These are phyloP conservation scores for Euptelea pleiosperma DNA, from an alignment of 164 flowering plant species.

Conservation along the genomic window DNA sequence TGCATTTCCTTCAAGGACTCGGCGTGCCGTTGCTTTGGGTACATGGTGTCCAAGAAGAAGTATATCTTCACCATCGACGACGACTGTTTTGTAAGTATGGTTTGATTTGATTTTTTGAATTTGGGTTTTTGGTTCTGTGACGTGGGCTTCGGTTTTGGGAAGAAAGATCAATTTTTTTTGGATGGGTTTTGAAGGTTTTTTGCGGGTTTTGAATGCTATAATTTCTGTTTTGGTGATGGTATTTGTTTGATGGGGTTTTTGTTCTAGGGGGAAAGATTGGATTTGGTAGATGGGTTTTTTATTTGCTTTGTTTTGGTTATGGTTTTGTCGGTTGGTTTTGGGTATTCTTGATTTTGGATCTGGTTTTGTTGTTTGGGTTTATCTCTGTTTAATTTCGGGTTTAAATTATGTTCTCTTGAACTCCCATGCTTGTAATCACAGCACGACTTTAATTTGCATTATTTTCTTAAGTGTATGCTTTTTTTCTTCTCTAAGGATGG, in stretches of 20 bases:
- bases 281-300: too few relatives aligned
- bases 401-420: neutral
- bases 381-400: neutral
- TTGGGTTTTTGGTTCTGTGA: slow-evolving; percentile 1
- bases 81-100: slow-evolving; percentile 74
- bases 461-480: too few relatives aligned
- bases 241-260: too few relatives aligned
- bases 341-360: slow-evolving; percentile 3
- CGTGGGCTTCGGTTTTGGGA: slow-evolving; percentile 3
- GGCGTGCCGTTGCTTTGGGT: slow-evolving; percentile 85
- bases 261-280: neutral
- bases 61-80: slow-evolving; percentile 88
- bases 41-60: slow-evolving; percentile 86
- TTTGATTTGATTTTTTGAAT: slow-evolving; percentile 1
- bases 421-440: too few relatives aligned
- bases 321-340: neutral
- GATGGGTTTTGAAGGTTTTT: slow-evolving; percentile 1
- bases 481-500: too few relatives aligned
- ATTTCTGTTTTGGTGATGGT: slow-evolving; percentile 8
- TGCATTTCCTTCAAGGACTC: slow-evolving; percentile 96
- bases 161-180: neutral
- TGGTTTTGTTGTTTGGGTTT: slow-evolving; percentile 3
- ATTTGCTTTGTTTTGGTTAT: neutral
- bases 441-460: too few relatives aligned
- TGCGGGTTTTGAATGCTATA: slow-evolving; percentile 1